Evolutionary conservation across 306 rosid genomes (phyloP), one percentile per base, ranked within the genome.

Genomic region (Cucurbita moschata): DNA sequence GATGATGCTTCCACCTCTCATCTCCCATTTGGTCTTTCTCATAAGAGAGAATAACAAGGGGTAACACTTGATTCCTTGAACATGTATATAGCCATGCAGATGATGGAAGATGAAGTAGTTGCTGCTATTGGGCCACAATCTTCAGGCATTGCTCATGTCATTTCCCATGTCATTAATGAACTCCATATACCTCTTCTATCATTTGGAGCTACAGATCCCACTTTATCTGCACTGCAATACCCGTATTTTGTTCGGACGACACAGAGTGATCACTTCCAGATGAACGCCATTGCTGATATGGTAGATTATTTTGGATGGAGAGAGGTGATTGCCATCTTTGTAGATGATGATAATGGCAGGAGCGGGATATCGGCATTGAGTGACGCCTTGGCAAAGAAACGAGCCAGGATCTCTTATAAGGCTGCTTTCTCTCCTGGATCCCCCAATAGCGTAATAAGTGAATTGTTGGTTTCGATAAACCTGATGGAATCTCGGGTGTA

Each of bases 401-500:
- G 95, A 40, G 83, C 87, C 62, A 88, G 78, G 86, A 86, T 92
- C 77, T 71, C 96, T 58, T 82, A 84, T 79, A 92, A 88, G 86
- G 98, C 92, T 73, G 90, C 95, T 50, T 75, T 89, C 39, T 21
- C 89, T 77, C 87, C 87, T 52, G 86, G 80, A 23, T 87, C 89
- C 73, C 8, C 80, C 6, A 12, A 5, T 35, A 77, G 74, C 60
- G 66, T 52, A 7, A 85, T 92, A 50, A 73, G 62, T 50, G 83
- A 84, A 75, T 79, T 88, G 83, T 77, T 89, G 69, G 83, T 62
- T 62, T 82, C 56, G 30, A 88, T 92, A 35, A 89, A 92, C 85
- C 84, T 89, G 62, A 80, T 85, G 99, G 97, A 95, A 85, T 95
- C 99, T 54, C 87, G 97, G n/a, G 91, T 95, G 49, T 95, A 78